Percentiles rank a stretch among this genome's conserved stretches.
These are phyloP conservation scores for Astrothelium subdiscretum DNA, from an alignment of 495 filamentous ascomycete genomes.

Conservation along the genomic window DNA sequence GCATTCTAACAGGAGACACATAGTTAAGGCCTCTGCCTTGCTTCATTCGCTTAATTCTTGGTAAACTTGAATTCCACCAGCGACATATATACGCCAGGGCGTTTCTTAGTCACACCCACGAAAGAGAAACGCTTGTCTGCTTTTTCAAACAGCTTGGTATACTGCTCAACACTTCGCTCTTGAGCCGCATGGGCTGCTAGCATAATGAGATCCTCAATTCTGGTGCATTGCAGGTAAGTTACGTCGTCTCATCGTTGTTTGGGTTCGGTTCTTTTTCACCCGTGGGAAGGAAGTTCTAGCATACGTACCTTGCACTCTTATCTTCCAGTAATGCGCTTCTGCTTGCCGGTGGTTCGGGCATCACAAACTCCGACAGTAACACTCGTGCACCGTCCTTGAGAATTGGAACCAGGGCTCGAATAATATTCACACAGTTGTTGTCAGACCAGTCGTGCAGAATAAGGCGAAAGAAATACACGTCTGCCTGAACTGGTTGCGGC, in stretches of 20 bases:
- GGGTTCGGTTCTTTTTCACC: too few species aligned
- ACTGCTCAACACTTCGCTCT: constrained; percentile 23
- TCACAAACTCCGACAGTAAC: constrained; percentile 24
- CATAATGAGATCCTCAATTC: constrained; percentile 25
- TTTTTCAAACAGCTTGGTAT: constrained; percentile 17
- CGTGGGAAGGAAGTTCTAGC: not conserved
- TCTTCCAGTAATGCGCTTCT: not conserved
- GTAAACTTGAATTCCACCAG: not conserved
- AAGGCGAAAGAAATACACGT: constrained; percentile 30
- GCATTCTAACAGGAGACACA: too few species aligned
- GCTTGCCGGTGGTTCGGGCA: constrained; percentile 19
- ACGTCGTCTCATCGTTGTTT: constrained; percentile 10
- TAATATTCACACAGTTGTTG: constrained; percentile 22
- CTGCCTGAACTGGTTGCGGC: constrained; percentile 24
- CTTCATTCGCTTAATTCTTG: too few species aligned
- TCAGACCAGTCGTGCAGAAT: constrained; percentile 38
- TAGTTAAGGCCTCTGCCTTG: too few species aligned
- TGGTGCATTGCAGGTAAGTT: not conserved
- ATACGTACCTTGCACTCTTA: not conserved
- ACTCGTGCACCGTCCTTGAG: constrained; percentile 26
- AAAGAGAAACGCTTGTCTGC: constrained; percentile 16
- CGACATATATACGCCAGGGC: not conserved
- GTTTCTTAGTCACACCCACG: constrained; percentile 14
- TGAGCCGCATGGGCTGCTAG: constrained; percentile 19
- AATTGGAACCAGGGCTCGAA: constrained; percentile 26